Percentiles rank a stretch among this genome's conserved stretches.
phyloP scores from a whole-genome alignment of 257 asterid species.

The Avicennia marina region DNA sequence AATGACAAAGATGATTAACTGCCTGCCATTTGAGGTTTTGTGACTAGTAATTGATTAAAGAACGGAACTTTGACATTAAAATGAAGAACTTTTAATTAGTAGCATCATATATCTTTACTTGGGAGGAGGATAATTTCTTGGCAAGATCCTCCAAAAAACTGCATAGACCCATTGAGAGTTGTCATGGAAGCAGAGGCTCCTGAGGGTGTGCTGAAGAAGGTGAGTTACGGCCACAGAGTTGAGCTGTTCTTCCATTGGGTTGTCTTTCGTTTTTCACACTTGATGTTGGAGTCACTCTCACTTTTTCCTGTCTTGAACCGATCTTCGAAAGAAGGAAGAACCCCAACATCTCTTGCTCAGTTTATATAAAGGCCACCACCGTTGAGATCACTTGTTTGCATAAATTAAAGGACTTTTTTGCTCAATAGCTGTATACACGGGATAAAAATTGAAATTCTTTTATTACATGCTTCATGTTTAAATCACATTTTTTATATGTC shows the following conservation, averaged over 20 bases:
- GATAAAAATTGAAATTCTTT: too few relatives aligned
- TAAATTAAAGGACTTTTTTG: slow-evolving; percentile 10
- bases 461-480: too few relatives aligned
- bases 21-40: too few relatives aligned
- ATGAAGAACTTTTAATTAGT: too few relatives aligned
- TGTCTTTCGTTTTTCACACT: neutral
- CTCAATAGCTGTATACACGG: too few relatives aligned
- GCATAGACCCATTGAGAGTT: slow-evolving; percentile 99
- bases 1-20: too few relatives aligned
- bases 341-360: slow-evolving; percentile 65
- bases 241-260: slow-evolving; percentile 94
- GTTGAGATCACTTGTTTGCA: slow-evolving; percentile 18
- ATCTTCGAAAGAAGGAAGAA: slow-evolving; percentile 47
- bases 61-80: neutral
- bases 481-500: too few relatives aligned
- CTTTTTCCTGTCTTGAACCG: slow-evolving; percentile 2
- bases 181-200: slow-evolving; percentile 89
- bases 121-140: slow-evolving; percentile 98
- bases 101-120: too few relatives aligned
- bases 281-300: slow-evolving; percentile 3
- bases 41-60: too few relatives aligned
- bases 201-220: slow-evolving; percentile 95
- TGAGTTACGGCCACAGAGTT: slow-evolving; percentile 83
- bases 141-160: slow-evolving; percentile 98
- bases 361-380: slow-evolving; percentile 68